phyloP scores from a whole-genome alignment of 768 basidiomycete genomes.

The Trametes meyenii region DNA sequence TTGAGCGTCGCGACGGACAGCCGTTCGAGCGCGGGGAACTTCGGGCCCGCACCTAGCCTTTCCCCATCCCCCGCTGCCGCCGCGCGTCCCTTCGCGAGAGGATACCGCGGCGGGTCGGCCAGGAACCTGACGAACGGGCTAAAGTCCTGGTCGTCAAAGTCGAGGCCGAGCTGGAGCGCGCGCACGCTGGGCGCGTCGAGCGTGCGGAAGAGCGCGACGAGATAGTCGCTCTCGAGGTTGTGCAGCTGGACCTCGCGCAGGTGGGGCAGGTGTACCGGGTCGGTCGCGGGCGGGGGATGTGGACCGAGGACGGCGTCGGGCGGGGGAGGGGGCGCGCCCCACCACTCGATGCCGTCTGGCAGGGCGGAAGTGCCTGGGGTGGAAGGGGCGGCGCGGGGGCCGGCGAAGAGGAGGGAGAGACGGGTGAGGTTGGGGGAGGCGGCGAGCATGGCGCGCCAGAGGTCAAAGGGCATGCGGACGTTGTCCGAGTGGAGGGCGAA shows the following conservation, averaged over 20 bases:
- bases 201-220: slow-evolving; percentile 48
- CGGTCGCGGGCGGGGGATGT: slow-evolving; percentile 48
- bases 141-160: slow-evolving; percentile 47
- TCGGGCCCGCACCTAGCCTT: slow-evolving; percentile 6
- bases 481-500: slow-evolving; percentile 62
- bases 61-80: neutral
- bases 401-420: slow-evolving; percentile 61
- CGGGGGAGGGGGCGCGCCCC: slow-evolving; percentile 39
- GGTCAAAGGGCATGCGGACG: slow-evolving; percentile 56
- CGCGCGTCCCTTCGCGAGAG: neutral
- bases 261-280: slow-evolving; percentile 28
- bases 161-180: slow-evolving; percentile 51
- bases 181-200: slow-evolving; percentile 49
- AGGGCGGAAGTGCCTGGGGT: slow-evolving; percentile 26
- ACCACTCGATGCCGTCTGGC: slow-evolving; percentile 33
- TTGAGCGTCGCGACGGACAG: slow-evolving; percentile 31
- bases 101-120: slow-evolving; percentile 16
- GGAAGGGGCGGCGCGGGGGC: slow-evolving; percentile 40
- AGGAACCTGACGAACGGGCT: slow-evolving; percentile 43
- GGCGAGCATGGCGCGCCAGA: slow-evolving; percentile 58
- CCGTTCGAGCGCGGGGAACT: slow-evolving; percentile 31
- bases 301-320: slow-evolving; percentile 34
- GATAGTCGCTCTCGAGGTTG: slow-evolving; percentile 59
- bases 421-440: slow-evolving; percentile 49
- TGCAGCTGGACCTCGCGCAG: slow-evolving; percentile 53